These are phyloP conservation scores for Murraya koenigii DNA, from an alignment of 345 rosid genomes.

Conservation along the genomic window DNA sequence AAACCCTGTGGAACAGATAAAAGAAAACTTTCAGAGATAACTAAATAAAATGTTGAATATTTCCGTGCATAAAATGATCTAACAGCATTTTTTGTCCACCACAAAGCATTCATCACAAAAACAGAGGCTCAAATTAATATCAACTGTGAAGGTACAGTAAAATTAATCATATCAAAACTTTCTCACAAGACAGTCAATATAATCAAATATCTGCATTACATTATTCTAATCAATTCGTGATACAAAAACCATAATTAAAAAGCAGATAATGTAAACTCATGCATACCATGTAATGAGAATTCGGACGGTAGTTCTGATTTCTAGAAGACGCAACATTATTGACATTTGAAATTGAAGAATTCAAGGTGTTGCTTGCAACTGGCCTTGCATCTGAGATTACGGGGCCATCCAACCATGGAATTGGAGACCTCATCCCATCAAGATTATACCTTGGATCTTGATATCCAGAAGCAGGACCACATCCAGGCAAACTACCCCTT, in stretches of 20 bases:
- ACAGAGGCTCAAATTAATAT: too few species aligned
- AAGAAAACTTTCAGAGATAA: background rate
- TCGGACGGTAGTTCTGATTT: slow-evolving; percentile 57
- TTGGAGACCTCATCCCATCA: slow-evolving; percentile 49
- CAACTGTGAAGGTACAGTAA: too few species aligned
- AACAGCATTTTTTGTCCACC: background rate
- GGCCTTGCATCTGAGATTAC: slow-evolving; percentile 57
- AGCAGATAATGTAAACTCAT: background rate
- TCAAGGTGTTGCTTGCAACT: slow-evolving; percentile 37
- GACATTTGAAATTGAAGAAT: slow-evolving; percentile 50
- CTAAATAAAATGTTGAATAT: background rate
- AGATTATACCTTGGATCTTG: slow-evolving; percentile 61
- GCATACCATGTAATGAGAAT: slow-evolving; percentile 57
- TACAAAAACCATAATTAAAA: background rate
- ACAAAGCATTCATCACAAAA: too few species aligned
- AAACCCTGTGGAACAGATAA: slow-evolving; percentile 40
- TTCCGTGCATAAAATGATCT: background rate
- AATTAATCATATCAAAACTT: too few species aligned
- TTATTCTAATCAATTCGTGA: too few species aligned
- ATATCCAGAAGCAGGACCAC: slow-evolving; percentile 48
- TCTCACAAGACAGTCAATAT: too few species aligned
- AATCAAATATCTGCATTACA: too few species aligned
- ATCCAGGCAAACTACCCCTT: slow-evolving; percentile 47
- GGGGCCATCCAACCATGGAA: slow-evolving; percentile 51
- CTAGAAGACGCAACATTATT: slow-evolving; percentile 52